Evolutionary conservation across 2,329 filamentous ascomycete genomes (phyloP).

Genomic region (Penicillium fuscoglaucum): DNA sequence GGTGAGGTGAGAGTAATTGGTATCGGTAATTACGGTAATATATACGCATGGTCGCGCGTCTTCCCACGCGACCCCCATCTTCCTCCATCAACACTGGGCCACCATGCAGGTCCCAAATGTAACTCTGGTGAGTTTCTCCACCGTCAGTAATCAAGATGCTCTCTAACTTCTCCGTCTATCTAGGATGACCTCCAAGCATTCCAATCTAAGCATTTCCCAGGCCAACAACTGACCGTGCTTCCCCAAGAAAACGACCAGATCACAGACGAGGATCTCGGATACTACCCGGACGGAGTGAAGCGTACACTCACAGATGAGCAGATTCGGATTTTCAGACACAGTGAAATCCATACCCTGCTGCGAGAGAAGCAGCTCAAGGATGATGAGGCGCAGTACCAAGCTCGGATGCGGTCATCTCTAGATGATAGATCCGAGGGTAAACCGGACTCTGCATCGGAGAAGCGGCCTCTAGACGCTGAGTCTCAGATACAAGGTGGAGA

Average conservation of each 20-base stretch:
- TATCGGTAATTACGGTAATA: slow-evolving; percentile 8
- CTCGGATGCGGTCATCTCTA: slow-evolving; percentile 8
- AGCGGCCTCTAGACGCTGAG: neutral
- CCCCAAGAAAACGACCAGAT: slow-evolving; percentile 23
- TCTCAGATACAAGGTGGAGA: neutral
- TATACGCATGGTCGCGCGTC: slow-evolving; percentile 16
- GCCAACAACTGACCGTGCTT: slow-evolving; percentile 8
- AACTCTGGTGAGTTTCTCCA: slow-evolving; percentile 32
- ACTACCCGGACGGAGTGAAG: slow-evolving; percentile 82
- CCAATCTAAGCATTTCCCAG: slow-evolving; percentile 59
- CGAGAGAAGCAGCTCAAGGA: slow-evolving; percentile 47
- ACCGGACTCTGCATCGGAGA: neutral
- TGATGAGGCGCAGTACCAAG: slow-evolving; percentile 30
- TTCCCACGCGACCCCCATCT: slow-evolving; percentile 4
- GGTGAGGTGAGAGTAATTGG: no score
- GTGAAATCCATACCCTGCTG: slow-evolving; percentile 74
- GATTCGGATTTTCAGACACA: slow-evolving; percentile 85
- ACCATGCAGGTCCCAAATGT: slow-evolving; percentile 36
- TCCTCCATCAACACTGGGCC: slow-evolving; percentile 2
- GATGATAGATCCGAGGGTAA: neutral
- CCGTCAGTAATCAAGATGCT: neutral
- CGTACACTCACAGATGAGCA: slow-evolving; percentile 89
- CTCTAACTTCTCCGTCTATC: neutral
- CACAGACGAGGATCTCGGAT: slow-evolving; percentile 67
- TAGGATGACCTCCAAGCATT: slow-evolving; percentile 63